Percentiles rank a stretch among this genome's conserved stretches.
Evolutionary conservation across 441 rosid genomes (phyloP).

Genomic region (Euphorbia schlechtendalii): DNA sequence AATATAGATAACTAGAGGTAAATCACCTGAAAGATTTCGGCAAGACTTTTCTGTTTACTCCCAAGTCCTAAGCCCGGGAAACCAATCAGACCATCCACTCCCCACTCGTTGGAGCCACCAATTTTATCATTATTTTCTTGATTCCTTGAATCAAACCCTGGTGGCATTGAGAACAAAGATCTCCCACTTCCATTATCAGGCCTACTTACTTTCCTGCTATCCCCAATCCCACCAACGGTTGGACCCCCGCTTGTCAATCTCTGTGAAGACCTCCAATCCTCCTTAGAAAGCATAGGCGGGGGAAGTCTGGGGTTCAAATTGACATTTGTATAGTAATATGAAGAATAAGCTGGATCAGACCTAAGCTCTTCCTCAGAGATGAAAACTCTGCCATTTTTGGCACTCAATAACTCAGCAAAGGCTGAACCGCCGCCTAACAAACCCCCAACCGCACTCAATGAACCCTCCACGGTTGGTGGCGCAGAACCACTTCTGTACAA

Average conservation of each 20-base stretch:
- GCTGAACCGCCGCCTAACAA: constrained; percentile 39
- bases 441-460: constrained; percentile 67
- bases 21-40: constrained; percentile 80
- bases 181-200: constrained; percentile 38
- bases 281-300: constrained; percentile 81
- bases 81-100: constrained; percentile 83
- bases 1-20: neutral
- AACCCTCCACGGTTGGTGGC: constrained; percentile 94
- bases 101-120: constrained; percentile 55
- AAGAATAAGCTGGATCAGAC: constrained; percentile 79
- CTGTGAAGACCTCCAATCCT: constrained; percentile 82
- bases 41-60: constrained; percentile 74
- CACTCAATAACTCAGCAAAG: constrained; percentile 43
- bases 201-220: constrained; percentile 55
- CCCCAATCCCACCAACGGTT: constrained; percentile 70
- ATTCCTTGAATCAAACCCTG: constrained; percentile 75
- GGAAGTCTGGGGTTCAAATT: constrained; percentile 94
- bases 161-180: constrained; percentile 70
- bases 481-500: constrained; percentile 92
- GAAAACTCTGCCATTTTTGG: constrained; percentile 40
- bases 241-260: constrained; percentile 65
- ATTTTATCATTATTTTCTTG: constrained; percentile 39
- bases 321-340: constrained; percentile 77
- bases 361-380: constrained; percentile 64
- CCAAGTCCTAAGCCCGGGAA: constrained; percentile 67